Evolutionary conservation across 768 basidiomycete genomes (phyloP).

Genomic region (Trametes coccinea): DNA sequence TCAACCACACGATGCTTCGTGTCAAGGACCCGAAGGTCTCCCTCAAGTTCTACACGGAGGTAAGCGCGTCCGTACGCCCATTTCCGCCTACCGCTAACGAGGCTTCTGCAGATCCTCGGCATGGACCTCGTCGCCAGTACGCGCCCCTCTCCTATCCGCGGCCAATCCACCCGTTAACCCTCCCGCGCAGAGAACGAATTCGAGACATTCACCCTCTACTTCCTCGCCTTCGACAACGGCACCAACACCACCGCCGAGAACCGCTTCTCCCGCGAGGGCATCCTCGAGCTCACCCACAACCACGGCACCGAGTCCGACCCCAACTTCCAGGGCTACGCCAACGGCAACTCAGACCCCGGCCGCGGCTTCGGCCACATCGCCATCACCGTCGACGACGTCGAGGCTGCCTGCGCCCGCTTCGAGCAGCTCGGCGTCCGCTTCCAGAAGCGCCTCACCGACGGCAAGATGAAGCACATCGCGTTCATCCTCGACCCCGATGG

Average conservation of each 20-base stretch:
- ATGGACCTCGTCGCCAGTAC: conserved; percentile 34
- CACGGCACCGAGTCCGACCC: conserved; percentile 86
- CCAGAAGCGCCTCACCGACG: conserved; percentile 85
- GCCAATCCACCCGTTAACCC: neutral
- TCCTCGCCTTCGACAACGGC: conserved; percentile 74
- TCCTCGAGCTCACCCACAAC: conserved; percentile 87
- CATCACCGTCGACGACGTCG: conserved; percentile 79
- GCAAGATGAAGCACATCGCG: conserved; percentile 83
- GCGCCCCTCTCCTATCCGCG: conserved; percentile 5
- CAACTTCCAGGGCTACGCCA: conserved; percentile 78
- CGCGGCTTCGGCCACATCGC: conserved; percentile 88
- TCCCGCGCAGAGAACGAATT: conserved; percentile 50
- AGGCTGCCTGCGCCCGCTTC: conserved; percentile 81
- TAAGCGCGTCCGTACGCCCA: conserved; percentile 29
- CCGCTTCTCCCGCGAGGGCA: conserved; percentile 29
- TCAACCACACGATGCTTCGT: conserved; percentile 88
- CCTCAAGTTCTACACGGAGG: conserved; percentile 77
- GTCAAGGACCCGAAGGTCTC: conserved; percentile 86
- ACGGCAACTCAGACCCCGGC: conserved; percentile 83
- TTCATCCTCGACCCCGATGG: conserved; percentile 87
- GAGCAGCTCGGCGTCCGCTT: conserved; percentile 79
- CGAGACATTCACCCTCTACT: conserved; percentile 75
- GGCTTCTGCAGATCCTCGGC: conserved; percentile 29
- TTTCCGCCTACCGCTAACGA: neutral
- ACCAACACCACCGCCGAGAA: conserved; percentile 25